These are phyloP conservation scores for Pleurotus pulmonarius DNA, from an alignment of 768 basidiomycete genomes.

Conservation along the genomic window DNA sequence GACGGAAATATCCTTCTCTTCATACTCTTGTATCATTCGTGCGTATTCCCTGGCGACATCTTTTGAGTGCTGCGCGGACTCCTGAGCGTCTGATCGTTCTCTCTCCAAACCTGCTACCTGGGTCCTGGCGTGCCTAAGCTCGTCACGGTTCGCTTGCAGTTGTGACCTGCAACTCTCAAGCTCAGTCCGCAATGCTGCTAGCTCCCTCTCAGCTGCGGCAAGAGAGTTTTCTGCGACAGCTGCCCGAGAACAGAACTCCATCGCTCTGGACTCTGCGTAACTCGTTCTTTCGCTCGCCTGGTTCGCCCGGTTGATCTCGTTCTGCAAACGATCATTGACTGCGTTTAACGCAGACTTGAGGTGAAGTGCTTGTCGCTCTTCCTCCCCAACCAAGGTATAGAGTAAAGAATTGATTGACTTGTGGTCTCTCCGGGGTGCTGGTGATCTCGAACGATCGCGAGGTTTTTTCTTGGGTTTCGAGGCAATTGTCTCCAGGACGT, in stretches of 20 bases:
- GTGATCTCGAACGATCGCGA: constrained; percentile 32
- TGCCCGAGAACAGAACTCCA: constrained; percentile 33
- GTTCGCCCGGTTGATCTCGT: constrained; percentile 53
- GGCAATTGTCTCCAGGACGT: constrained; percentile 30
- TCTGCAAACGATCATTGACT: constrained; percentile 51
- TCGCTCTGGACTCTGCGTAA: constrained; percentile 45
- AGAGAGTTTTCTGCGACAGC: constrained; percentile 38
- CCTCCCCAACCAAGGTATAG: constrained; percentile 40
- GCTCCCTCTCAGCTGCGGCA: constrained; percentile 28
- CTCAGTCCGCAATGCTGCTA: constrained; percentile 31
- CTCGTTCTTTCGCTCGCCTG: constrained; percentile 47
- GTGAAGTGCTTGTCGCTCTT: constrained; percentile 53
- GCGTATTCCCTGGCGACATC: constrained; percentile 41
- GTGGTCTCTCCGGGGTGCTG: constrained; percentile 29
- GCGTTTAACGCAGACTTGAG: constrained; percentile 49
- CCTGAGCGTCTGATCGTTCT: constrained; percentile 38
- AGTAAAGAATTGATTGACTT: constrained; percentile 31
- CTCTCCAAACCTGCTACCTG: constrained; percentile 32
- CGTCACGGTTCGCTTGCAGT: constrained; percentile 42
- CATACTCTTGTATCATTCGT: constrained; percentile 37
- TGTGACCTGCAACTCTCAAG: constrained; percentile 42
- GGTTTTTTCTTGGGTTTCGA: constrained; percentile 23
- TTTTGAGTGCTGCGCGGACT: constrained; percentile 36
- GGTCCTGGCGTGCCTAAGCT: constrained; percentile 28
- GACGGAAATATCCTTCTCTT: constrained; percentile 37